These are phyloP conservation scores for Xylariaceae sp. DNA, from an alignment of 2,329 filamentous ascomycete genomes.

Conservation along the genomic window DNA sequence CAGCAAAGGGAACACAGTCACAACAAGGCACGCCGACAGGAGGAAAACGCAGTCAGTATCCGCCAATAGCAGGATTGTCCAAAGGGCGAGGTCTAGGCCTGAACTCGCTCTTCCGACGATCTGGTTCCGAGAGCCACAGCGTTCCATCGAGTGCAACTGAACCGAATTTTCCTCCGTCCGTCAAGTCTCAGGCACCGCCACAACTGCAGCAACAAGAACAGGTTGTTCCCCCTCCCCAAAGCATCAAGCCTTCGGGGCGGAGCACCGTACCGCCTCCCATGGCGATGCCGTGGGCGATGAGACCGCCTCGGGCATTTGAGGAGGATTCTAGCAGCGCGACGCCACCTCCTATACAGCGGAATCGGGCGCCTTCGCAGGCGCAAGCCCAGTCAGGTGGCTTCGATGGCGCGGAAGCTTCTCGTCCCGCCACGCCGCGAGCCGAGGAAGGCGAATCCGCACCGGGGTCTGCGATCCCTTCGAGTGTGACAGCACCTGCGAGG, in stretches of 20 bases:
- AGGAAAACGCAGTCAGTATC: slow-evolving; percentile 38
- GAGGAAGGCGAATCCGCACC: no score
- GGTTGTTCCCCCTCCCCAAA: slow-evolving; percentile 7
- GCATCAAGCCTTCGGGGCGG: slow-evolving; percentile 14
- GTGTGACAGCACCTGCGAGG: no score
- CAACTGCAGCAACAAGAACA: slow-evolving; percentile 1
- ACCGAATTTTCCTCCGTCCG: slow-evolving; percentile 14
- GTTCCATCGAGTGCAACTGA: slow-evolving; percentile 11
- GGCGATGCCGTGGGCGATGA: slow-evolving; percentile 25
- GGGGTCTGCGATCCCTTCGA: no score
- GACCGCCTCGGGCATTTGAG: slow-evolving; percentile 37
- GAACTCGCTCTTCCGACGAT: slow-evolving; percentile 48
- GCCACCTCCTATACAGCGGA: slow-evolving; percentile 52
- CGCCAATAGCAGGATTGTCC: slow-evolving; percentile 43
- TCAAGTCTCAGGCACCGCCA: slow-evolving; percentile 13
- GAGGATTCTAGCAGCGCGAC: slow-evolving; percentile 47
- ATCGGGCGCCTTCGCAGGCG: slow-evolving; percentile 20
- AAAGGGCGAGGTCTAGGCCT: slow-evolving; percentile 38
- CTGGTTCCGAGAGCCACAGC: slow-evolving; percentile 32
- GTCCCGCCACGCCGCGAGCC: no score
- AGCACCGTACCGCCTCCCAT: slow-evolving; percentile 27
- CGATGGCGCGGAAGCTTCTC: no score
- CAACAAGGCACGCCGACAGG: slow-evolving; percentile 26
- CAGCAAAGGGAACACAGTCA: slow-evolving; percentile 6
- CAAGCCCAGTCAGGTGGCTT: not conserved